These are phyloP conservation scores for Camillea tinctor DNA, from an alignment of 2,329 filamentous ascomycete species.

Conservation along the genomic window DNA sequence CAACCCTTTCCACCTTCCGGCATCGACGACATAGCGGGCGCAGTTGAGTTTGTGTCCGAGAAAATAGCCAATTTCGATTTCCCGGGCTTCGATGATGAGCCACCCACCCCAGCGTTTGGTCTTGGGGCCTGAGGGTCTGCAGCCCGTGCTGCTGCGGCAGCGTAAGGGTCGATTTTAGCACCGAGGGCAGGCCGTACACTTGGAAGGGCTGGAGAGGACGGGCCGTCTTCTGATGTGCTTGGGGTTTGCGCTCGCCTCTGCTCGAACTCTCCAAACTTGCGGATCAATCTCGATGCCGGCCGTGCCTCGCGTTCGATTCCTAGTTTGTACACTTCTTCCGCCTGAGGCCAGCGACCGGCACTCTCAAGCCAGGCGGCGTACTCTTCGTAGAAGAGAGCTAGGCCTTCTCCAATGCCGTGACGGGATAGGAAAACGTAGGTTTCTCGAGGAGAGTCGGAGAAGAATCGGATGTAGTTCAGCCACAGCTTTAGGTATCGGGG, in stretches of 20 bases:
- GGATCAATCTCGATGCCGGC: conserved; percentile 74
- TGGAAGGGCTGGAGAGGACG: conserved; percentile 84
- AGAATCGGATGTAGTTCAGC: conserved; percentile 90
- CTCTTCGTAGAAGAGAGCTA: conserved; percentile 95
- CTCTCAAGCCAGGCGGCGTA: conserved; percentile 91
- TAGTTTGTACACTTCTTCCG: conserved; percentile 88
- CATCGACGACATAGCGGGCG: conserved; percentile 54
- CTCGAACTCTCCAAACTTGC: conserved; percentile 93
- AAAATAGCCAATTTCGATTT: conserved; percentile 89
- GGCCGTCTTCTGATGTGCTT: conserved; percentile 57
- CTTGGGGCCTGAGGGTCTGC: conserved; percentile 66
- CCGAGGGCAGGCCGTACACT: conserved; percentile 79
- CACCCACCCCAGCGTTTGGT: conserved; percentile 46
- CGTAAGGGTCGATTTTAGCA: conserved; percentile 83
- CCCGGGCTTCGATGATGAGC: conserved; percentile 59
- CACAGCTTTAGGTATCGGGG: conserved; percentile 90
- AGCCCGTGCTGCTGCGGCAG: conserved; percentile 47
- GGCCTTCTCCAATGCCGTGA: conserved; percentile 79
- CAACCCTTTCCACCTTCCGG: conserved; percentile 68
- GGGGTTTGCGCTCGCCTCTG: conserved; percentile 67
- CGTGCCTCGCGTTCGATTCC: conserved; percentile 87
- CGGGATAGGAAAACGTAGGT: conserved; percentile 88
- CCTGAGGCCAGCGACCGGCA: conserved; percentile 80
- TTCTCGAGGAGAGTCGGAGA: conserved; percentile 90
- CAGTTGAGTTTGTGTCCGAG: conserved; percentile 68